Evolutionary conservation across 805 yeast genomes (phyloP), one percentile per base, ranked within the genome.

Genomic region (Schizosaccharomyces japonicus): DNA sequence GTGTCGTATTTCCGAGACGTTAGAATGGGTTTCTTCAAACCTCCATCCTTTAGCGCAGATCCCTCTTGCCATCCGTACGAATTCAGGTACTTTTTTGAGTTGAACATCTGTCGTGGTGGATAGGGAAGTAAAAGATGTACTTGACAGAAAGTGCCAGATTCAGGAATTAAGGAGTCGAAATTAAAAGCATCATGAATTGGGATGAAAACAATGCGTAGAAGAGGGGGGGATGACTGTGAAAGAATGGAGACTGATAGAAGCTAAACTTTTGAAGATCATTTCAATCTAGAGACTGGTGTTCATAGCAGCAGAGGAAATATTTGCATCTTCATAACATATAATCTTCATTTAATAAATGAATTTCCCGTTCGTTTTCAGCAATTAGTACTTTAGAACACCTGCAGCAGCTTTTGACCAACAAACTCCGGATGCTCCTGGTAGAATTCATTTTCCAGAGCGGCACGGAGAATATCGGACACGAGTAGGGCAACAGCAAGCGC

Each of bases 391-490:
- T 36, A 36, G 4, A n/a, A 27, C 17, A 36, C 27, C 23, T 42
- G 46, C 27, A 26, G 17, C 10, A 42, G 25, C n/a, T 25, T 7
- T 15, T 26, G 17, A 29, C 27, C n/a, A 5, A 3, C 19, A 10
- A 5, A 13, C 19, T 42, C 32, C 2, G 46, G 46, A 21, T 42
- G 46, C 15, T 45, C 17, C 15, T 23, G 15, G 11, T 30, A 13
- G 40, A 44, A 81, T 53, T 83, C 94, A 42, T 64, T 56, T 32
- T 79, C 70, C 48, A 84, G 59, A 53, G 75, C 72, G 1, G 81
- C 81, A 94, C 96, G 84, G 10, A 78, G 63, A 53, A 81, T 71
- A 56, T 90, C 96, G 39, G 78, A 69, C 15, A 84, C 56, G 2
- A 81, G 66, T 28, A 80, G 60, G 0, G 76, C 73, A 53, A 83